Evolutionary conservation across 805 yeast genomes (phyloP).

Genomic region (Sugiyamaella boreocaroliniensis): DNA sequence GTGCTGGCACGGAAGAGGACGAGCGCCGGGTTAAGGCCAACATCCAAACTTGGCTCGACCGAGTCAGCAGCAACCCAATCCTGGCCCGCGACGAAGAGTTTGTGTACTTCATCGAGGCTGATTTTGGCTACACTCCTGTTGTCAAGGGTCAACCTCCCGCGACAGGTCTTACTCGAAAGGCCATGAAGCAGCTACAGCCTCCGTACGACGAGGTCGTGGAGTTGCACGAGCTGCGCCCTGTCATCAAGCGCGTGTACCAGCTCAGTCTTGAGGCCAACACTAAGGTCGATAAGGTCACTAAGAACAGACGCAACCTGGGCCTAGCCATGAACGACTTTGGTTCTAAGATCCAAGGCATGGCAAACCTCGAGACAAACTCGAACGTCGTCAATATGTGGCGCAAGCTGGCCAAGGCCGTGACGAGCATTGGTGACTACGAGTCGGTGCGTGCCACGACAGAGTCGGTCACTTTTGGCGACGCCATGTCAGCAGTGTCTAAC

Average conservation of each 20-base stretch:
- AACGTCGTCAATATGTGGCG: conserved; percentile 78
- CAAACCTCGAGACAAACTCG: conserved; percentile 51
- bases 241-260: conserved; percentile 69
- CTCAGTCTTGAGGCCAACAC: conserved; percentile 42
- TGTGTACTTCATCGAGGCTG: conserved; percentile 74
- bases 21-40: conserved; percentile 45
- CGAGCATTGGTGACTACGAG: conserved; percentile 68
- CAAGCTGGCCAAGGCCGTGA: conserved; percentile 61
- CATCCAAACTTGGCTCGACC: conserved; percentile 81
- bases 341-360: conserved; percentile 28
- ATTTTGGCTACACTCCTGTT: conserved; percentile 57
- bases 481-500: conserved; percentile 51
- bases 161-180: conserved; percentile 79
- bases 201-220: conserved; percentile 85
- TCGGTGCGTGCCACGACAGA: conserved; percentile 65
- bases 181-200: conserved; percentile 83
- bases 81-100: conserved; percentile 82
- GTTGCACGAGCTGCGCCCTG: conserved; percentile 78
- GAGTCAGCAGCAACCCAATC: conserved; percentile 69
- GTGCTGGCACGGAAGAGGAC: conserved; percentile 81
- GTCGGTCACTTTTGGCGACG: conserved; percentile 71
- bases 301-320: conserved; percentile 42
- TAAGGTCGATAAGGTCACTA: conserved; percentile 53
- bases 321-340: conserved; percentile 53
- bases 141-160: conserved; percentile 61